These are phyloP conservation scores for Babesia ovata DNA, from an alignment of 169 alveolate species.

Conservation along the genomic window DNA sequence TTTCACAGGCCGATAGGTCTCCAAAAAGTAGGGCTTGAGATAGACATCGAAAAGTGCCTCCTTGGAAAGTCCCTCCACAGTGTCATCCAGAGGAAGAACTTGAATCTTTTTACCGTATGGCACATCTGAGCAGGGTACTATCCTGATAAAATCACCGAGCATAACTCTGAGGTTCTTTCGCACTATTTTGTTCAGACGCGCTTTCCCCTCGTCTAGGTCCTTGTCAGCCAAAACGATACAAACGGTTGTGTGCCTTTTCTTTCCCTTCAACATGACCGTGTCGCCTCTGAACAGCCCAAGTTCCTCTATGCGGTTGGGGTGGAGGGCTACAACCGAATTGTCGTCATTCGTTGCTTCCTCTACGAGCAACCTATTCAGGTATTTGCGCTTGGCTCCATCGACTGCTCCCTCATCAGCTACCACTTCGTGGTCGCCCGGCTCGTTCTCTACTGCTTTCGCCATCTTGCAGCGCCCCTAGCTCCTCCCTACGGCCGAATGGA, in stretches of 20 bases:
- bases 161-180: slow-evolving; percentile 97
- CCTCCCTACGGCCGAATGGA: no score
- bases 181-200: slow-evolving; percentile 95
- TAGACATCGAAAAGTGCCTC: slow-evolving; percentile 97
- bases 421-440: slow-evolving; percentile 17
- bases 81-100: slow-evolving; percentile 98
- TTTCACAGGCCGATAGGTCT: slow-evolving; percentile 98
- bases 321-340: slow-evolving; percentile 95
- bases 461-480: not conserved
- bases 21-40: slow-evolving; percentile 98
- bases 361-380: slow-evolving; percentile 86
- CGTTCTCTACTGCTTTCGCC: slow-evolving; percentile 12
- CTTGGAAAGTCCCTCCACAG: slow-evolving; percentile 96
- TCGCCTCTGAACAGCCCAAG: slow-evolving; percentile 98
- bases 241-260: slow-evolving; percentile 97
- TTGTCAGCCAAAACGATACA: slow-evolving; percentile 97
- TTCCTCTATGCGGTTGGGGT: slow-evolving; percentile 92
- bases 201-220: slow-evolving; percentile 95
- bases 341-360: slow-evolving; percentile 99
- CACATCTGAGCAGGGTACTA: slow-evolving; percentile 95
- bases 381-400: slow-evolving; percentile 45
- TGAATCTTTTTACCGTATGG: slow-evolving; percentile 98
- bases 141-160: slow-evolving; percentile 96
- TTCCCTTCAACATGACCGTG: slow-evolving; percentile 97
- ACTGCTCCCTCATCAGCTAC: slow-evolving; percentile 35